Evolutionary conservation across 75 land plant genomes (phyloP), one percentile per base, ranked within the genome.

Genomic region (Cunninghamia lanceolata): DNA sequence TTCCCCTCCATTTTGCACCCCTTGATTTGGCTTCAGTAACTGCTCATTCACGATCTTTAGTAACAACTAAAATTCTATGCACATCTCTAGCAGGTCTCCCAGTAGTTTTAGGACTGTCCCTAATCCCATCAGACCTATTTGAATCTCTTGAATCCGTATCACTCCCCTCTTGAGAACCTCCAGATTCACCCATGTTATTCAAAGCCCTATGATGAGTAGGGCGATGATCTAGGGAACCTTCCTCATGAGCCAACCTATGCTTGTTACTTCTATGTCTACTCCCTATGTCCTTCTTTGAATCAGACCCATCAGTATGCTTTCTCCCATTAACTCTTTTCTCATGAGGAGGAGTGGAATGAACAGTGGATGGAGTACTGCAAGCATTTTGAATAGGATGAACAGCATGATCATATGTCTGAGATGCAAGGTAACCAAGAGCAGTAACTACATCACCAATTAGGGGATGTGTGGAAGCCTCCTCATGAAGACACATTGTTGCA

Each of bases 1-100:
- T 70, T 79, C 91, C 98, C 76, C 96, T 93, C 93, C 91, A 93
- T 59, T 92, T 93, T 84, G 93, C 98, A 47, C 96, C 98, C 97
- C 98, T 94, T 16, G 90, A 89, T n/a, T n/a, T n/a, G n/a, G n/a
- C n/a, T n/a, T n/a, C n/a, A n/a, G n/a, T n/a, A n/a, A n/a, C n/a
- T n/a, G 94, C 96, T n/a, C 93, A 91, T 53, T 94, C 94, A 83
- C 96, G 85, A 82, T 90, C 88, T 78, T 59, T 17, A 76, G 21
- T 16, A 39, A 38, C 38, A 15, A 42, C 79, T 76, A 39, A 76
- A 38, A 76, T 76, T 76, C 79, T 39, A 76, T 76, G 38, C 9
- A 89, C 19, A 85, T 91, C 92, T 36, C 90, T 85, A 77, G 87
- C 87, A 17, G 56, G 78, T 88, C 89, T 87, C 59, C 88, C 89